These are phyloP conservation scores for Dothideomycetes sp. DNA, from an alignment of 2,329 filamentous ascomycete species.

Conservation along the genomic window DNA sequence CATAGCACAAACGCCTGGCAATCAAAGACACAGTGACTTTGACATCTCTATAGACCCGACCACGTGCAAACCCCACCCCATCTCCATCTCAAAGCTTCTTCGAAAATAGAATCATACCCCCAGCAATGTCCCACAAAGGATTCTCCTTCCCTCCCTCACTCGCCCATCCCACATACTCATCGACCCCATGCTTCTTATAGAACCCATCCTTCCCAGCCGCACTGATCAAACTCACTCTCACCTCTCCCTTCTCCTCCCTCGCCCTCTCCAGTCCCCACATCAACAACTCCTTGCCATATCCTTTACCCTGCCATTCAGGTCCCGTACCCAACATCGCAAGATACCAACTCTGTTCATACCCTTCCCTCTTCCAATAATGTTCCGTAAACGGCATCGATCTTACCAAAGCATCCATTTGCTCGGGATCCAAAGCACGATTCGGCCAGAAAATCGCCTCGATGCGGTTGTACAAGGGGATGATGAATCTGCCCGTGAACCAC, in stretches of 20 bases:
- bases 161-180: constrained; percentile 6
- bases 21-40: no score
- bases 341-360: constrained; percentile 21
- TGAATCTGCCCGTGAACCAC: constrained; percentile 10
- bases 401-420: constrained; percentile 14
- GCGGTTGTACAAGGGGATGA: constrained; percentile 17
- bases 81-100: constrained; percentile 1
- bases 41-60: no score
- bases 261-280: constrained; percentile 23
- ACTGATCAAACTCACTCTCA: constrained; percentile 28
- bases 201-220: constrained; percentile 22
- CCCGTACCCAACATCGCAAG: constrained; percentile 20
- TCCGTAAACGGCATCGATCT: constrained; percentile 16
- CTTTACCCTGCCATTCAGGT: constrained; percentile 18
- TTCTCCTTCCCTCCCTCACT: constrained; percentile 13
- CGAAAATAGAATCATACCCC: constrained; percentile 14
- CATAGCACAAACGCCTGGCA: no score
- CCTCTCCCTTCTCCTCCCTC: constrained; percentile 45
- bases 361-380: constrained; percentile 20
- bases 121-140: constrained; percentile 8
- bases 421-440: constrained; percentile 20
- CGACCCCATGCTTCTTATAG: constrained; percentile 14
- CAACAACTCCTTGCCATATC: constrained; percentile 21
- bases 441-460: constrained; percentile 18
- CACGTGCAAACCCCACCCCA: neutral